These are phyloP conservation scores for Peterozyma xylosa DNA, from an alignment of 805 yeast genomes.

Conservation along the genomic window DNA sequence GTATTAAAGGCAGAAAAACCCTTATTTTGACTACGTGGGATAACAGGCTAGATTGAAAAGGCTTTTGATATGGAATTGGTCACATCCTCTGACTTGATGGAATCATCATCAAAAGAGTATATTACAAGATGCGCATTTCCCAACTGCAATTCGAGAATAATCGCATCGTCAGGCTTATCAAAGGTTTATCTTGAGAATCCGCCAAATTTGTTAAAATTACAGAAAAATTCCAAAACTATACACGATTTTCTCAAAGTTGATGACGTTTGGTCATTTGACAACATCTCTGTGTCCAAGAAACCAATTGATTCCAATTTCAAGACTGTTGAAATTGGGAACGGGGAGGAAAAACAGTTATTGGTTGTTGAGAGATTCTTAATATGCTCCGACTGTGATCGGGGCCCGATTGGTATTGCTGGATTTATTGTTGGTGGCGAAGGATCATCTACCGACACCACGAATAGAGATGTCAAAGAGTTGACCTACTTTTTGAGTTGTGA, in stretches of 20 bases:
- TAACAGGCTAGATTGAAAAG: no score
- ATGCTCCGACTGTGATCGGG: constrained; percentile 74
- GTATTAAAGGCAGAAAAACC: no score
- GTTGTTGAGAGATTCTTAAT: constrained; percentile 44
- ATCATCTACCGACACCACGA: constrained; percentile 13
- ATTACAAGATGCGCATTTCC: constrained; percentile 6
- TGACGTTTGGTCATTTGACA: constrained; percentile 77
- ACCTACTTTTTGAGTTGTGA: constrained; percentile 36
- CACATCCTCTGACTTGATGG: background rate
- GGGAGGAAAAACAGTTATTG: constrained; percentile 12
- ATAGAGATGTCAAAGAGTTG: constrained; percentile 28
- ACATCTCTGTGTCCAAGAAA: constrained; percentile 61
- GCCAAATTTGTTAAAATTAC: constrained; percentile 17
- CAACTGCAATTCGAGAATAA: constrained; percentile 5
- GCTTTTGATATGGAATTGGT: constrained; percentile 1
- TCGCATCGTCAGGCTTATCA: background rate
- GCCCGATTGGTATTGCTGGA: constrained; percentile 69
- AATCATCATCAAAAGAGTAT: background rate
- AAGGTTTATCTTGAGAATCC: background rate
- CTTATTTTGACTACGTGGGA: no score
- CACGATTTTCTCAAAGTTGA: constrained; percentile 32
- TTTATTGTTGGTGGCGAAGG: constrained; percentile 16
- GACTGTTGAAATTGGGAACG: constrained; percentile 6
- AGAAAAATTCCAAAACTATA: constrained; percentile 30
- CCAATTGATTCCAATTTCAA: constrained; percentile 12